Evolutionary conservation across 2,329 filamentous ascomycete species (phyloP).

Genomic region (Calonectria pauciramosa): DNA sequence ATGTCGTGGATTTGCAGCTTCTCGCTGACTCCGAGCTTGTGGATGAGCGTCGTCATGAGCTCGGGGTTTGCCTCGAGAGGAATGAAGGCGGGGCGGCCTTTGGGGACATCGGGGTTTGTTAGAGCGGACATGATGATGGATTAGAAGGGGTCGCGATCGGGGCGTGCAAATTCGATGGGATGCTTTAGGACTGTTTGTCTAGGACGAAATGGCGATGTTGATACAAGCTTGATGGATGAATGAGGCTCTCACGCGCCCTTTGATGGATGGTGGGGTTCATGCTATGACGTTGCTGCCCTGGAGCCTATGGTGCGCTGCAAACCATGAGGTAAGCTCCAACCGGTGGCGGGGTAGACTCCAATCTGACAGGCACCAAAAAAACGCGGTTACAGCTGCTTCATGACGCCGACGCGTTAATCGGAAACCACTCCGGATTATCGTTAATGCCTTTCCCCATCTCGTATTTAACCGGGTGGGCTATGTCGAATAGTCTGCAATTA

Average conservation of each 20-base stretch:
- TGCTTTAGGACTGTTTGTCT: not conserved
- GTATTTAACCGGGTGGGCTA: not conserved
- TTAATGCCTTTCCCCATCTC: not conserved
- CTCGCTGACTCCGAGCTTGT: slow-evolving; percentile 86
- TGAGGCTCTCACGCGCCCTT: slow-evolving; percentile 5
- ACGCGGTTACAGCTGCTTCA: not conserved
- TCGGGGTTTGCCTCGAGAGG: slow-evolving; percentile 83
- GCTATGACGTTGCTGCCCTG: slow-evolving; percentile 24
- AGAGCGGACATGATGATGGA: slow-evolving; percentile 47
- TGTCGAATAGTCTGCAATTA: not conserved
- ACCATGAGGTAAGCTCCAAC: not conserved
- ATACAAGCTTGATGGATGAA: not conserved
- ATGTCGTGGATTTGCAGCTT: slow-evolving; percentile 88
- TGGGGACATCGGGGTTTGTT: slow-evolving; percentile 57
- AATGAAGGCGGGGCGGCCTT: slow-evolving; percentile 64
- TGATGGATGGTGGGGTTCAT: slow-evolving; percentile 18
- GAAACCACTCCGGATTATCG: not conserved
- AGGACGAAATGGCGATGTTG: not conserved
- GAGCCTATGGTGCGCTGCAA: slow-evolving; percentile 5
- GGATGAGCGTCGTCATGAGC: slow-evolving; percentile 87
- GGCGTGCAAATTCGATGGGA: not conserved
- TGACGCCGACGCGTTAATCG: not conserved
- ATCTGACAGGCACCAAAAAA: not conserved
- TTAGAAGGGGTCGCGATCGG: not conserved
- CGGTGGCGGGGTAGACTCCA: not conserved